Conservation (phyloP, 768 basidiomycete species). For the Ramaria sp. region DNA sequence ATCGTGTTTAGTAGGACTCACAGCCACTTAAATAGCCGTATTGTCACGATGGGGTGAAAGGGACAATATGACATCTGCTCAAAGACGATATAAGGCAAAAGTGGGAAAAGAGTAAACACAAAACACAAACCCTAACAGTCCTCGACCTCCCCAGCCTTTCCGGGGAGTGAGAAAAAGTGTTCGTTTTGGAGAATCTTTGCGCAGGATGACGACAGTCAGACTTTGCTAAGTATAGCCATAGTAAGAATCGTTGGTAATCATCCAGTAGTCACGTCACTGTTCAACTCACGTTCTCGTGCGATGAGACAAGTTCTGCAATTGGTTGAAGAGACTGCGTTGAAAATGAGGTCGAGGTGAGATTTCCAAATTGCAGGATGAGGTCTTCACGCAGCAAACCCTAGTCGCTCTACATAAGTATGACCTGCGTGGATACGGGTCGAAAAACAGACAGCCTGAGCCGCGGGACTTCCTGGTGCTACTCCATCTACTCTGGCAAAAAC, state of each 20-base stretch:
- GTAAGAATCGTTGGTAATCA: background rate
- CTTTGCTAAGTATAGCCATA: conserved; percentile 36
- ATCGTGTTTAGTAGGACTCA: no score
- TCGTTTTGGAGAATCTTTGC: conserved; percentile 31
- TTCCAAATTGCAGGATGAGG: conserved; percentile 65
- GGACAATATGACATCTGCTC: conserved; percentile 52
- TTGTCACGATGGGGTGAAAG: conserved; percentile 20
- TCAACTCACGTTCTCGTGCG: conserved; percentile 63
- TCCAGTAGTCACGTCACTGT: background rate
- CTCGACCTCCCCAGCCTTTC: conserved; percentile 80
- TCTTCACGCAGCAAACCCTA: conserved; percentile 65
- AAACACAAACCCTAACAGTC: conserved; percentile 60
- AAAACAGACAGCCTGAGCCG: conserved; percentile 61
- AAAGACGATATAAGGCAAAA: background rate
- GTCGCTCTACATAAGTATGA: conserved; percentile 1
- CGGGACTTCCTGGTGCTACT: conserved; percentile 75
- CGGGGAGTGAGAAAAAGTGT: conserved; percentile 54
- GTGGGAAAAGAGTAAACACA: background rate
- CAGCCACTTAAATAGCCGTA: no score
- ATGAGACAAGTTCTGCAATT: conserved; percentile 62
- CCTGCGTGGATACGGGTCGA: background rate
- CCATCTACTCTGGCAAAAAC: conserved; percentile 79
- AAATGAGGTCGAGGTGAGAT: conserved; percentile 44
- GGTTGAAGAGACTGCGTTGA: conserved; percentile 44
- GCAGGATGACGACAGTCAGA: conserved; percentile 47